Base-by-base conservation (phyloP, 2,329 filamentous ascomycete species). In the Aspergillus sp. region DNA sequence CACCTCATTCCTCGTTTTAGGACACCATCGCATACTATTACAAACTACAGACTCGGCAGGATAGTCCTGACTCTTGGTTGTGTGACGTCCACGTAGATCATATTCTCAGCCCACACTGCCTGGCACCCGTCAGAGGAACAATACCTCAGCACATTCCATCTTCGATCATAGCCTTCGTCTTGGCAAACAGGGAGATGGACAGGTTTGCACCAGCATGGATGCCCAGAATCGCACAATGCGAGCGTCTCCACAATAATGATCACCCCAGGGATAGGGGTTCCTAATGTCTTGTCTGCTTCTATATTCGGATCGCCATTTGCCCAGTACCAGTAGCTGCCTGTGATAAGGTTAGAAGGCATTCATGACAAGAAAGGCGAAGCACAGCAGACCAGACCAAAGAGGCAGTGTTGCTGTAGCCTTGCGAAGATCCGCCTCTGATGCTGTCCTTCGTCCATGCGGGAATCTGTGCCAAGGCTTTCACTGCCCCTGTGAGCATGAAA, bases 21-120 rank as follows among this genome's bases (percentile, higher is more conserved):
- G 10, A n/a, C 20, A 24, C 35, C 16, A 19, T 24, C 4, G 16
- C n/a, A 14, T 20, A 52, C 50, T 52, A 52, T 52, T 52, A 26
- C 50, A 32, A 20, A 52, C 50, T 44, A 52, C 45, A 20, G 50
- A 43, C 32, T 53, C 50, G 52, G 50, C 38, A 32, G 46, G 40
- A 59, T 55, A 57, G 55, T 41, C 45, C 30, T 49, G 24, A 54
- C 40, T 17, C 57, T 59, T 59, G 55, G 57, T 55, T 51, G 51
- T 57, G 36, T 50, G 48, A 50, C 52, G 42, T 49, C 19, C 20
- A 47, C n/a, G 33, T 16, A 40, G 46, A 47, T 43, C 22, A 47
- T 22, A 19, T 7, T 22, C 22, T 22, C 22, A 6, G 22, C n/a
- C n/a, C 22, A 49, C n/a, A 17, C 13, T 38, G 6, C 7, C 35